These are phyloP conservation scores for Haplographium delicatum DNA, from an alignment of 495 filamentous ascomycete species.

Conservation along the genomic window DNA sequence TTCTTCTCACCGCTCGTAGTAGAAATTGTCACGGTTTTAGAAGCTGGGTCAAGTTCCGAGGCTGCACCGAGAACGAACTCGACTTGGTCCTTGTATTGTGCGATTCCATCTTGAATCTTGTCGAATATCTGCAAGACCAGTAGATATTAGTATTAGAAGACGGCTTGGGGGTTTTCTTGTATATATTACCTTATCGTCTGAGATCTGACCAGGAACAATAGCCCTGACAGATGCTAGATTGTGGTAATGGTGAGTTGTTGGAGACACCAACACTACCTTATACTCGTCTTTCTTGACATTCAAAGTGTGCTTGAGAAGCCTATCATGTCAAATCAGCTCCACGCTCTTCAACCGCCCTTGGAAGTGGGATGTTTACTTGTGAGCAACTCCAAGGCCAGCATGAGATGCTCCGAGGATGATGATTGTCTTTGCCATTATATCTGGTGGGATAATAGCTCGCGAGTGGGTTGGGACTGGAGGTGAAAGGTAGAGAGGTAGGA, in stretches of 20 bases:
- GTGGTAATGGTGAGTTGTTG: slow-evolving; percentile 33
- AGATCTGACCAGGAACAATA: slow-evolving; percentile 30
- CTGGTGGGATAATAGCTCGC: background rate
- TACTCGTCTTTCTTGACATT: slow-evolving; percentile 6
- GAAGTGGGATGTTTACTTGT: slow-evolving; percentile 34
- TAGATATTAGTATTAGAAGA: too few relatives aligned
- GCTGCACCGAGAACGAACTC: slow-evolving; percentile 53
- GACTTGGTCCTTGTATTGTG: slow-evolving; percentile 22
- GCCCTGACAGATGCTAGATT: slow-evolving; percentile 29
- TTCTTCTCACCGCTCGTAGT: slow-evolving; percentile 22
- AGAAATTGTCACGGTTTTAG: slow-evolving; percentile 39
- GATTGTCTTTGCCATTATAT: slow-evolving; percentile 40
- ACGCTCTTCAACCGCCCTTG: background rate
- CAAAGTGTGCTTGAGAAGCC: slow-evolving; percentile 16
- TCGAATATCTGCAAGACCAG: slow-evolving; percentile 9
- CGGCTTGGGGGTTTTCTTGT: too few relatives aligned
- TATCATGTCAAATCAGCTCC: background rate
- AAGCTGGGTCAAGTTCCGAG: slow-evolving; percentile 38
- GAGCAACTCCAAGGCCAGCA: slow-evolving; percentile 53
- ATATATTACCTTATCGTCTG: slow-evolving; percentile 24
- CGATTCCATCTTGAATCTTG: slow-evolving; percentile 2
- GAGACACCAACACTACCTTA: slow-evolving; percentile 32
- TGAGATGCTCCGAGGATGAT: slow-evolving; percentile 61
- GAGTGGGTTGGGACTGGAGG: background rate
- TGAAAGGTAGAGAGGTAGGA: background rate